A percentile compares a stretch with the other conserved stretches of the same genome.
phyloP scores from a whole-genome alignment of 441 rosid genomes.

The Manihot esculenta region DNA sequence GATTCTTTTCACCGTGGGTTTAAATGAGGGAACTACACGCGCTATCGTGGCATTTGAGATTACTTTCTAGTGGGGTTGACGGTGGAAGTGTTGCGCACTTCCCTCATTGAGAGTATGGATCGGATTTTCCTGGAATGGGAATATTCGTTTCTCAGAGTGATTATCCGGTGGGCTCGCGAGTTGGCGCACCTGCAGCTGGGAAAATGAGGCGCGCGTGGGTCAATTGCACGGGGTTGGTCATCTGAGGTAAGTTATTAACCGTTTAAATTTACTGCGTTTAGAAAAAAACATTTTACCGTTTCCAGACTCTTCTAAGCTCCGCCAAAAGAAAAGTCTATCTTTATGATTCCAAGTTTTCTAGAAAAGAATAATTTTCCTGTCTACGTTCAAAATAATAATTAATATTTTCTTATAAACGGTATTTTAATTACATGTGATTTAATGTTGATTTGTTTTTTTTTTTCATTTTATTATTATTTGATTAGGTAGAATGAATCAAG shows the following conservation, averaged over 20 bases:
- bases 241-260: no score
- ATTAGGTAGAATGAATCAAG: no score
- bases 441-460: no score
- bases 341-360: not conserved
- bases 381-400: no score
- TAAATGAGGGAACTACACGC: not conserved
- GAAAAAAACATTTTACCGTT: not conserved
- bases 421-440: no score
- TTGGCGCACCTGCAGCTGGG: not conserved
- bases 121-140: not conserved
- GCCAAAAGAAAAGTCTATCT: not conserved
- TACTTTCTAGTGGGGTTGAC: not conserved
- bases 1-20: conserved; percentile 6
- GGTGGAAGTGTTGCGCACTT: not conserved
- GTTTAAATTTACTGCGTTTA: not conserved
- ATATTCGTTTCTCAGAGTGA: conserved; percentile 14
- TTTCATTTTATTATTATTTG: no score
- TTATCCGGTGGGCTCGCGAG: conserved; percentile 19
- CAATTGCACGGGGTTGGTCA: not conserved
- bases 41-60: not conserved
- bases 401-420: no score
- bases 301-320: not conserved
- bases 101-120: not conserved
- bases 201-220: not conserved
- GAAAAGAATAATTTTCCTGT: no score